A percentile compares a stretch with the other conserved stretches of the same genome.
phyloP scores from a whole-genome alignment of 1,284 basidiomycete genomes.

The Cutaneotrichosporon cutaneum region DNA sequence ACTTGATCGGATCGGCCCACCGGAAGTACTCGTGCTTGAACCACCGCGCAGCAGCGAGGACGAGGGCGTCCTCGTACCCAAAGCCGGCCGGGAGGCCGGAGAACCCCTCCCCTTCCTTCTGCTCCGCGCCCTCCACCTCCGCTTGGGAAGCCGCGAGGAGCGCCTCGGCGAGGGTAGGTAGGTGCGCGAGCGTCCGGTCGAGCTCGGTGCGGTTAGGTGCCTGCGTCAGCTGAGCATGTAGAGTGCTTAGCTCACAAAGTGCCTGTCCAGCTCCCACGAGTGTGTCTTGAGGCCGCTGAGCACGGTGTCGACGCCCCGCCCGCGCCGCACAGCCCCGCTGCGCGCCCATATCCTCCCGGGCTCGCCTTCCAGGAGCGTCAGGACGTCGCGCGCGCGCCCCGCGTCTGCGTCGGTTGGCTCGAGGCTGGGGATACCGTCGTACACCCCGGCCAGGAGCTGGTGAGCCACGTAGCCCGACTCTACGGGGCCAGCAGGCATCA shows the following conservation, averaged over 20 bases:
- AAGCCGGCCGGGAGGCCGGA: conserved; percentile 31
- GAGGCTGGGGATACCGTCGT: conserved; percentile 7
- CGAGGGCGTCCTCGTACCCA: conserved; percentile 38
- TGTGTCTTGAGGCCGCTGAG: background rate
- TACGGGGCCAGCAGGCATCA: background rate
- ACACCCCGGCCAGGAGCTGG: conserved; percentile 9
- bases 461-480: conserved; percentile 22
- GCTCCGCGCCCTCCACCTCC: background rate
- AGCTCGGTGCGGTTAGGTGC: background rate
- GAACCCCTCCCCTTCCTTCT: background rate
- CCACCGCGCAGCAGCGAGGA: conserved; percentile 54
- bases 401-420: background rate
- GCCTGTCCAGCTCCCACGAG: background rate
- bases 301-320: background rate
- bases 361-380: background rate
- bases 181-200: background rate
- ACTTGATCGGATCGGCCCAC: conserved; percentile 56
- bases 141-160: background rate
- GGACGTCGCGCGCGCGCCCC: background rate
- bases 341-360: background rate
- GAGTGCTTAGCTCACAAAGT: background rate
- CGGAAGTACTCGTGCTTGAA: conserved; percentile 55
- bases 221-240: background rate
- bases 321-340: background rate
- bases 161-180: background rate